phyloP scores from a whole-genome alignment of 306 rosid genomes.

The Citrullus amarus region DNA sequence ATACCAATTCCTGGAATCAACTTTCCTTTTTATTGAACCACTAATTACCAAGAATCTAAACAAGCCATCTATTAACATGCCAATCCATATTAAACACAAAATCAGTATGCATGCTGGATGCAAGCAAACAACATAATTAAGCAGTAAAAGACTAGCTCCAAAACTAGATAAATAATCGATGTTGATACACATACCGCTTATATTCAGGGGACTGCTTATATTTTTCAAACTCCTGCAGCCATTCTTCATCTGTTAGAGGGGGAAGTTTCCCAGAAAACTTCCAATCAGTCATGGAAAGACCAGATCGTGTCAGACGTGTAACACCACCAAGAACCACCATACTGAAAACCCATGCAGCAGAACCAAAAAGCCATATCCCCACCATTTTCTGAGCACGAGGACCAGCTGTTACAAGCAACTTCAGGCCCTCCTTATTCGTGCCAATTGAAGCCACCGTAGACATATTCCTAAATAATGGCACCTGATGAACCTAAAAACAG shows the following conservation, averaged over 20 bases:
- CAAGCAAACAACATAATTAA: not conserved
- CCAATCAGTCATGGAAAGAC: constrained; percentile 98
- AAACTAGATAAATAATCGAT: not conserved
- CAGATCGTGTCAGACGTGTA: constrained; percentile 77
- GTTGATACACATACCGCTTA: constrained; percentile 36
- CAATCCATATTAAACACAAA: not conserved
- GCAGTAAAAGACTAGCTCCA: not conserved
- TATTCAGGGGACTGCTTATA: constrained; percentile 83
- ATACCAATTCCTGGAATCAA: not conserved
- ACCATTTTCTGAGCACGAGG: constrained; percentile 55
- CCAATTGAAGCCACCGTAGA: constrained; percentile 28
- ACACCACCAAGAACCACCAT: constrained; percentile 88
- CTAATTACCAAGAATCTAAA: not conserved
- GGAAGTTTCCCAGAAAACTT: constrained; percentile 66
- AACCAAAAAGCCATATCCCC: constrained; percentile 84
- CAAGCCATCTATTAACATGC: not conserved
- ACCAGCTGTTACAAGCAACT: constrained; percentile 64
- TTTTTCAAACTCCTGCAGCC: constrained; percentile 65
- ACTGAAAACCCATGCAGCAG: constrained; percentile 90
- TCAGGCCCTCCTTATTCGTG: constrained; percentile 37
- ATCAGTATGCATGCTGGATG: not conserved
- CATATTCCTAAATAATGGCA: constrained; percentile 29
- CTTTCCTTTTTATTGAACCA: not conserved
- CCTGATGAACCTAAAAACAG: constrained; percentile 30
- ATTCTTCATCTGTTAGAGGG: constrained; percentile 57